Evolutionary conservation across 805 yeast genomes (phyloP).

Genomic region (Metschnikowia lachancei): DNA sequence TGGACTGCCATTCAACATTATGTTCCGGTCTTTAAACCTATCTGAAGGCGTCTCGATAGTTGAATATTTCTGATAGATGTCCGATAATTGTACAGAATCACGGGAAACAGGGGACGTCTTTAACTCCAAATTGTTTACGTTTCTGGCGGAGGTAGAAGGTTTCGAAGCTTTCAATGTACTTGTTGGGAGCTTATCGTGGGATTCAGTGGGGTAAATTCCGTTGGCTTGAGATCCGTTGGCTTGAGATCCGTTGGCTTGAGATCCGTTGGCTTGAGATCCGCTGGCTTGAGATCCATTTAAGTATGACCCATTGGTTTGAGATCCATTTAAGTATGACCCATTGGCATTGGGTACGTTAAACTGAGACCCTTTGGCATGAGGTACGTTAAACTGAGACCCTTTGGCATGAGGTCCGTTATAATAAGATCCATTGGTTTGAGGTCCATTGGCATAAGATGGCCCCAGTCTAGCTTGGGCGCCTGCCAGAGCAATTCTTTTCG

Average conservation of each 20-base stretch:
- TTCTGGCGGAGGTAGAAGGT: conserved; percentile 12
- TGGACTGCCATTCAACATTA: conserved; percentile 35
- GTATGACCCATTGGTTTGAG: too few species aligned
- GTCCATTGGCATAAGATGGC: neutral
- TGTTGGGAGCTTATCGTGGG: conserved; percentile 1
- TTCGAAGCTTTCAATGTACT: conserved; percentile 1
- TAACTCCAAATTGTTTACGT: conserved; percentile 31
- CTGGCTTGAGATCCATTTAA: too few species aligned
- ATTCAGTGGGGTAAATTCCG: too few species aligned
- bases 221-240: too few species aligned
- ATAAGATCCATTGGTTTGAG: too few species aligned
- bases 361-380: too few species aligned
- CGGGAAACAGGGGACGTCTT: conserved; percentile 19
- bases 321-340: neutral
- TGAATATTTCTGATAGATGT: conserved; percentile 43
- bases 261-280: too few species aligned
- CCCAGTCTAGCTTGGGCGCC: neutral
- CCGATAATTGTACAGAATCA: conserved; percentile 39
- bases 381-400: too few species aligned
- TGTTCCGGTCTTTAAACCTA: conserved; percentile 37
- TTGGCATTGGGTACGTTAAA: too few species aligned
- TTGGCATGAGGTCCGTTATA: too few species aligned
- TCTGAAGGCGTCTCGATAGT: conserved; percentile 41
- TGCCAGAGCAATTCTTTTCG: neutral
- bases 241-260: too few species aligned